Evolutionary conservation across 2,329 filamentous ascomycete genomes (phyloP).

Genomic region (Botrytis cinerea): DNA sequence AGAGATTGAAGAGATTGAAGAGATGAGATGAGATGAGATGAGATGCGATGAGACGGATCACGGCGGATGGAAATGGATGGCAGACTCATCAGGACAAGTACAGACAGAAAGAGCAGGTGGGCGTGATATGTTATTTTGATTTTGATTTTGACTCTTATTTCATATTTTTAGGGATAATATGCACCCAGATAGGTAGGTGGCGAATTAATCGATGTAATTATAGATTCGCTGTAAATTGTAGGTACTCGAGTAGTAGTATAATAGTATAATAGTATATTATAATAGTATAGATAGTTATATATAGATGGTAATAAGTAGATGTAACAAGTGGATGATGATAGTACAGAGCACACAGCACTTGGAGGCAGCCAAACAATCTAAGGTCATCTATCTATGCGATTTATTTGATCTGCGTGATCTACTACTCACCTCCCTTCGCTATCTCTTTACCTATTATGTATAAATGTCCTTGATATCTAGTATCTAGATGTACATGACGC

Average conservation of each 20-base stretch:
- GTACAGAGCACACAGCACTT: background rate
- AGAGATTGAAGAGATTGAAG: background rate
- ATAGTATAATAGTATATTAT: too few relatives aligned
- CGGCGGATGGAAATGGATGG: background rate
- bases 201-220: background rate
- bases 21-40: background rate
- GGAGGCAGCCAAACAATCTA: background rate
- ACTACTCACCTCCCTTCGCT: too few relatives aligned
- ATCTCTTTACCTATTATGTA: too few relatives aligned
- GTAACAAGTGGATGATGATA: background rate
- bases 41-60: background rate
- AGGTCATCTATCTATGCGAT: too few relatives aligned
- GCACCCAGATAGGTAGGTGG: too few relatives aligned
- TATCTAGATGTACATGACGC: background rate
- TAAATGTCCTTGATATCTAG: too few relatives aligned
- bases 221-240: background rate
- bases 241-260: background rate
- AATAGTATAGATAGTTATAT: background rate
- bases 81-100: too few relatives aligned
- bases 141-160: too few relatives aligned
- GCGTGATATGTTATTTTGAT: too few relatives aligned
- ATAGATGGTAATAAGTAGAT: background rate
- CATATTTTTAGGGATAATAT: too few relatives aligned
- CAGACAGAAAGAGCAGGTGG: too few relatives aligned
- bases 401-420: too few relatives aligned